Conservation (phyloP, 331 rosid genomes). For the Pyracantha coccinea region DNA sequence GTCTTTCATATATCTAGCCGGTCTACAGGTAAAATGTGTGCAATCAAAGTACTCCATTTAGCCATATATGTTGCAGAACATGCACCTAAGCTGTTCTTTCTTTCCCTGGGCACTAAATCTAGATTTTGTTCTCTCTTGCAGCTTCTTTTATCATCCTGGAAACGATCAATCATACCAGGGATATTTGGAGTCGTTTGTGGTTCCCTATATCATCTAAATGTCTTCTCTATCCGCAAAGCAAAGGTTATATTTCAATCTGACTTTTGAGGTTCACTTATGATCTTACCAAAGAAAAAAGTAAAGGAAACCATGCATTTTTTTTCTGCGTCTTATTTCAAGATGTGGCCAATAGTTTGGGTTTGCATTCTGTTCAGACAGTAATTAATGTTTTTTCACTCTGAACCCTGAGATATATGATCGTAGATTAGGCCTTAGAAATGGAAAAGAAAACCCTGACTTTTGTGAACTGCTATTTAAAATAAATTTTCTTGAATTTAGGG, state of each 20-base stretch:
- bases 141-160: constrained; percentile 97
- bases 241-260: constrained; percentile 49
- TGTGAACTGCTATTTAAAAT: not conserved
- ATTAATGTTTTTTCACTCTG: not conserved
- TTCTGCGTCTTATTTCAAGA: not conserved
- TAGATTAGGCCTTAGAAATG: not conserved
- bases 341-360: not conserved
- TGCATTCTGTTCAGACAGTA: not conserved
- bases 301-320: not conserved
- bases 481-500: not conserved
- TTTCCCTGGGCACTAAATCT: constrained; percentile 9
- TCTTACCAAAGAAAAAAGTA: not conserved
- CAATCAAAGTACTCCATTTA: not conserved
- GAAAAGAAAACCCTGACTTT: not conserved
- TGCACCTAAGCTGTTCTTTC: not conserved
- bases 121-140: constrained; percentile 26
- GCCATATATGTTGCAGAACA: not conserved
- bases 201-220: constrained; percentile 71
- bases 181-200: constrained; percentile 93
- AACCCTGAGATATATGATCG: not conserved
- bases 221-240: constrained; percentile 76
- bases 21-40: constrained; percentile 61
- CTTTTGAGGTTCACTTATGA: not conserved
- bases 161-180: constrained; percentile 82
- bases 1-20: constrained; percentile 92